These are phyloP conservation scores for Ramaria rubella DNA, from an alignment of 768 basidiomycete genomes.

Conservation along the genomic window DNA sequence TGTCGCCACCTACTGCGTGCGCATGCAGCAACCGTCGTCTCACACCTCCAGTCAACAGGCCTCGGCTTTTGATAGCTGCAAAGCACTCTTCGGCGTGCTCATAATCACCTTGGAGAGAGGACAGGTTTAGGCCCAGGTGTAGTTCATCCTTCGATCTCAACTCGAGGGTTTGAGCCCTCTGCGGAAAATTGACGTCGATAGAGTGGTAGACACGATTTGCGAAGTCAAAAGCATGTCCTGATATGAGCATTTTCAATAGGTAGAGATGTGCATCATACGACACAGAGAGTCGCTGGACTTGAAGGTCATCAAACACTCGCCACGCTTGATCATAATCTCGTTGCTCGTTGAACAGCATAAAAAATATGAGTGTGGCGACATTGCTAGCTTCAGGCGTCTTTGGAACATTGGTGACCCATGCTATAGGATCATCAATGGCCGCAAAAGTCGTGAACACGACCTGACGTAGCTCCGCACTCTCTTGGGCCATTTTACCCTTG, in stretches of 20 bases:
- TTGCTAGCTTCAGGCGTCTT: background rate
- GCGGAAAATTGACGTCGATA: slow-evolving; percentile 31
- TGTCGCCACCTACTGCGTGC: slow-evolving; percentile 42
- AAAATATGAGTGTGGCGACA: slow-evolving; percentile 1
- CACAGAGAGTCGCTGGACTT: slow-evolving; percentile 28
- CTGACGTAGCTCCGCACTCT: background rate
- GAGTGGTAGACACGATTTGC: slow-evolving; percentile 31
- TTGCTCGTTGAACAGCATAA: background rate
- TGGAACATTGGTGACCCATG: background rate
- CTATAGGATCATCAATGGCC: background rate
- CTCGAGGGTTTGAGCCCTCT: slow-evolving; percentile 2
- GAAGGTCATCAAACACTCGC: slow-evolving; percentile 28
- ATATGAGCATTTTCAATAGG: slow-evolving; percentile 40
- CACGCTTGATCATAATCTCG: background rate
- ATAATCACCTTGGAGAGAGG: slow-evolving; percentile 46
- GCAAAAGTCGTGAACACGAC: background rate
- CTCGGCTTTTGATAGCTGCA: slow-evolving; percentile 26
- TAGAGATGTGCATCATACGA: slow-evolving; percentile 24
- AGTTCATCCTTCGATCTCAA: slow-evolving; percentile 18
- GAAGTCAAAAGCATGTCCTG: slow-evolving; percentile 29
- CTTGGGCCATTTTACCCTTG: background rate
- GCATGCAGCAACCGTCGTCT: slow-evolving; percentile 48
- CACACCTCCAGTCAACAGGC: slow-evolving; percentile 24
- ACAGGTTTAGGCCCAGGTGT: slow-evolving; percentile 45
- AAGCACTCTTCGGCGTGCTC: slow-evolving; percentile 40